Conservation (phyloP, 169 alveolate genomes). For the Plasmodium falciparum region DNA sequence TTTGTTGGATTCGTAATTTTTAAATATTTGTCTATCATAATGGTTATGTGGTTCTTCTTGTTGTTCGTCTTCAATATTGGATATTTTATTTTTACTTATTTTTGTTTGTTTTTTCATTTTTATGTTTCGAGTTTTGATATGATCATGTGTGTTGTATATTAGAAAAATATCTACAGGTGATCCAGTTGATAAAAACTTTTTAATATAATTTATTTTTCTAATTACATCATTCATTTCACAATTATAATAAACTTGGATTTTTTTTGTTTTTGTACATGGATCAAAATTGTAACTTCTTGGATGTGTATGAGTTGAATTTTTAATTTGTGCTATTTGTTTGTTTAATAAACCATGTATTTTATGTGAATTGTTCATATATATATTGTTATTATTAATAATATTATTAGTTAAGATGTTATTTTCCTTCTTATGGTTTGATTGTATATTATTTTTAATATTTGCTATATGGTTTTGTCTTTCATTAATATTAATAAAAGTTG, state of each 20-base stretch:
- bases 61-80: background rate
- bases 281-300: conserved; percentile 28
- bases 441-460: conserved; percentile 1
- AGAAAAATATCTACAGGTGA: conserved; percentile 58
- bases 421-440: background rate
- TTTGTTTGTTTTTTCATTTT: background rate
- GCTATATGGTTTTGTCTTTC: background rate
- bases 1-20: background rate
- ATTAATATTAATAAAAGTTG: too few relatives aligned
- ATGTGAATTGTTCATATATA: background rate
- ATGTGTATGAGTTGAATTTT: conserved; percentile 2
- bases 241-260: conserved; percentile 62
- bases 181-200: conserved; percentile 40
- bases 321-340: background rate
- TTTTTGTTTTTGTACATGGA: conserved; percentile 58
- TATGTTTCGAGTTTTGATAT: background rate
- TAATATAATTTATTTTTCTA: conserved; percentile 51
- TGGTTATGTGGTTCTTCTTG: background rate
- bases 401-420: background rate
- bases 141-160: conserved; percentile 17
- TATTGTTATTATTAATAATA: too few relatives aligned
- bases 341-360: background rate
- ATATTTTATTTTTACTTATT: background rate
- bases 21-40: background rate
- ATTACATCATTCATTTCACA: conserved; percentile 63